Percentiles rank a stretch among this genome's conserved stretches.
Conservation (phyloP, 306 rosid species). For the Pueraria montana region DNA sequence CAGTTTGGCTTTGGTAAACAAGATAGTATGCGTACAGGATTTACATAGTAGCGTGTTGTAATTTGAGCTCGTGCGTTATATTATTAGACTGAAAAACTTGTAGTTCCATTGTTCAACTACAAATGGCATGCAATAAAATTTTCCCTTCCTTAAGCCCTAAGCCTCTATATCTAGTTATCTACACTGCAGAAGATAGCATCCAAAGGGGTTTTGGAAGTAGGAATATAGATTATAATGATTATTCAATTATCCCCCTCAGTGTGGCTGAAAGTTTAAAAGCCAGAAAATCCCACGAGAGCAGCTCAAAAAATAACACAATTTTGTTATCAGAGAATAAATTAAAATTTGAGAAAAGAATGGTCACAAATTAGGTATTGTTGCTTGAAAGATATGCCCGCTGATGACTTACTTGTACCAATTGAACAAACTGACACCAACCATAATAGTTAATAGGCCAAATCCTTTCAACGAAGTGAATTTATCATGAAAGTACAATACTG, state of each 20-base stretch:
- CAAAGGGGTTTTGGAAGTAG: not conserved
- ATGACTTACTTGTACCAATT: conserved; percentile 97
- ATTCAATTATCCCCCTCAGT: not conserved
- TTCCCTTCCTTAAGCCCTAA: not conserved
- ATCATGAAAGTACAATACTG: conserved; percentile 92
- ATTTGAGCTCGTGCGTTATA: not conserved
- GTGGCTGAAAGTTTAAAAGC: not conserved
- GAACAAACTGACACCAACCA: conserved; percentile 92
- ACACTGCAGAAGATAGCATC: conserved; percentile 14
- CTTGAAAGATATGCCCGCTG: conserved; percentile 24
- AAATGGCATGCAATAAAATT: not conserved
- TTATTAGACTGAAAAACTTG: not conserved
- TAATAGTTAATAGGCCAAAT: conserved; percentile 79
- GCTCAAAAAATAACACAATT: not conserved
- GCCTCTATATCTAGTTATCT: not conserved
- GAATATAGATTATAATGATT: not conserved
- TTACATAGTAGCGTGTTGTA: not conserved
- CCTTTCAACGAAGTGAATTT: conserved; percentile 91
- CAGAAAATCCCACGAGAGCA: conserved; percentile 4
- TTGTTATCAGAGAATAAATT: conserved; percentile 24
- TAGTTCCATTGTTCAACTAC: conserved; percentile 34
- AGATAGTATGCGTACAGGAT: not conserved
- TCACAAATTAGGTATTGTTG: not conserved
- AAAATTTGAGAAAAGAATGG: not conserved
- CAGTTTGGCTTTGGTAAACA: conserved; percentile 22